Evolutionary conservation across 129 eudicot species (phyloP).

Genomic region (Flaveria bidentis): DNA sequence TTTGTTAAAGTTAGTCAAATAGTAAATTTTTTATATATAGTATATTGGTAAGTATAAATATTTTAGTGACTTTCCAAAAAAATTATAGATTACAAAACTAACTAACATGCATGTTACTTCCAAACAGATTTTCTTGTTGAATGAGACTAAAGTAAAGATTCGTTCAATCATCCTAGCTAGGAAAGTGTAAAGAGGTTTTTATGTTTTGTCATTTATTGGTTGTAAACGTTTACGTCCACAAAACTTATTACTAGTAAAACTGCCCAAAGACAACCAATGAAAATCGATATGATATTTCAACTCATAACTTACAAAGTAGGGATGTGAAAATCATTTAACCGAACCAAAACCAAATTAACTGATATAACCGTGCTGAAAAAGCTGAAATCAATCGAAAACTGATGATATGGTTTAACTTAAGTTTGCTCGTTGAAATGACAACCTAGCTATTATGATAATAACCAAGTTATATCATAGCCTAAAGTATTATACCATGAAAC

Average conservation of each 20-base stretch:
- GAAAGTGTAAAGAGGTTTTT: slow-evolving; percentile 14
- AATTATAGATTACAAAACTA: background rate
- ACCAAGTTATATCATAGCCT: too few relatives aligned
- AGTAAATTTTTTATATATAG: background rate
- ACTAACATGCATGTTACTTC: slow-evolving; percentile 22
- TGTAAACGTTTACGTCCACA: background rate
- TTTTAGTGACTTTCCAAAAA: background rate
- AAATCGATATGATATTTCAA: background rate
- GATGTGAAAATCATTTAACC: too few relatives aligned
- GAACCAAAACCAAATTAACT: too few relatives aligned
- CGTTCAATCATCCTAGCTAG: background rate
- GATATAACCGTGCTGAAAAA: too few relatives aligned
- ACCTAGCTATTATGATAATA: too few relatives aligned
- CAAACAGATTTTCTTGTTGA: slow-evolving; percentile 10
- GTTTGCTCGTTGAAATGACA: too few relatives aligned
- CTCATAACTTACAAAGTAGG: too few relatives aligned
- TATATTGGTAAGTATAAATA: too few relatives aligned
- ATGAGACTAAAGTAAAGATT: slow-evolving; percentile 27
- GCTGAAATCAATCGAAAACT: too few relatives aligned
- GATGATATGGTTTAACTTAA: too few relatives aligned
- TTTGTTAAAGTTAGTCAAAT: too few relatives aligned
- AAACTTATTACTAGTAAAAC: background rate
- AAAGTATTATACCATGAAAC: too few relatives aligned
- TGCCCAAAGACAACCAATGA: background rate
- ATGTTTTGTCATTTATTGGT: slow-evolving; percentile 18